These are phyloP conservation scores for Kluyveromyces nonfermentans DNA, from an alignment of 805 yeast genomes.

Conservation along the genomic window DNA sequence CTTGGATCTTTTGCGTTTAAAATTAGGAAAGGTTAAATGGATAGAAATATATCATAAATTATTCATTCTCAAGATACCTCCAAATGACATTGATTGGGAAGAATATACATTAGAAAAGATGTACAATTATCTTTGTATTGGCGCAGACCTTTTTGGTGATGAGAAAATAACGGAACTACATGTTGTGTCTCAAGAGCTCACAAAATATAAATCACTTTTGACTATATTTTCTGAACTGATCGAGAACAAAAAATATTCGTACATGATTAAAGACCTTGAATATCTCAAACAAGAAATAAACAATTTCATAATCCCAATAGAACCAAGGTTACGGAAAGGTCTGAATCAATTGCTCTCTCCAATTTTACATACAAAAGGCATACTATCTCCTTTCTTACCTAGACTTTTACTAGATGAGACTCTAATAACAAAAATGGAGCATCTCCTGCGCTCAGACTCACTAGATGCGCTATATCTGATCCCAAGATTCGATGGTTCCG, in stretches of 20 bases:
- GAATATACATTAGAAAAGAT: constrained; percentile 8
- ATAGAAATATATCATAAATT: constrained; percentile 12
- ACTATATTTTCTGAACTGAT: constrained; percentile 9
- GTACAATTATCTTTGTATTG: constrained; percentile 13
- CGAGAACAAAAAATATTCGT: constrained; percentile 7
- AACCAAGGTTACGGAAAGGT: constrained; percentile 2
- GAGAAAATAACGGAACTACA: constrained; percentile 16
- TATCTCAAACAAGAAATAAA: constrained; percentile 4
- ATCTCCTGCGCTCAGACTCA: constrained; percentile 5
- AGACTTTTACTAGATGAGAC: constrained; percentile 9
- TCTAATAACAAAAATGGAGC: constrained; percentile 4
- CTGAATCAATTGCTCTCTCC: neutral
- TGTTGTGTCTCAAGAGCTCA: constrained; percentile 10
- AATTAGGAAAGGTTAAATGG: constrained; percentile 18
- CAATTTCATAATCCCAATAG: constrained; percentile 17
- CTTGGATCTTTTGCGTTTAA: constrained; percentile 6
- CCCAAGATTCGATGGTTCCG: constrained; percentile 22
- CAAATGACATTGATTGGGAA: constrained; percentile 5
- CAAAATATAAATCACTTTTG: constrained; percentile 12
- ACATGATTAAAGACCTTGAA: constrained; percentile 7
- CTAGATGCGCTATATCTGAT: constrained; percentile 6
- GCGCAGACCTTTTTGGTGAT: constrained; percentile 13
- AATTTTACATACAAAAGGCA: neutral
- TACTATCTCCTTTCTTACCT: constrained; percentile 7
- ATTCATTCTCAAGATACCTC: constrained; percentile 5